A percentile compares a stretch with the other conserved stretches of the same genome.
Evolutionary conservation across 257 asterid species (phyloP).

Genomic region (Datura wrightii): DNA sequence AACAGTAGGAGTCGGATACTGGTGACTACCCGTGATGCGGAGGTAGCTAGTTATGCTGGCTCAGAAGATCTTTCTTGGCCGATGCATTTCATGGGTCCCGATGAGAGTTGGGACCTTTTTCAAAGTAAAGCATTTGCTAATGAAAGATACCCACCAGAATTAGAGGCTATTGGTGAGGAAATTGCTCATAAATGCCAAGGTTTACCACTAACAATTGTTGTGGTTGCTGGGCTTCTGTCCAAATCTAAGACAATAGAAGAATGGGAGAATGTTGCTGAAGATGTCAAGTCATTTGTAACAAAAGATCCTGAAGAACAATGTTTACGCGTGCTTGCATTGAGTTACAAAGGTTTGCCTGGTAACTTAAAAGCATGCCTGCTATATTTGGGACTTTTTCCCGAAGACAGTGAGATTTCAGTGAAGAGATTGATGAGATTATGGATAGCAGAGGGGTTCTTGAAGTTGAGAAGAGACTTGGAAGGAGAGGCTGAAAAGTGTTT

Average conservation of each 20-base stretch:
- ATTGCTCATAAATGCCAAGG: conserved; percentile 32
- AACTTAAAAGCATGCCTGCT: conserved; percentile 32
- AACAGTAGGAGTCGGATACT: conserved; percentile 35
- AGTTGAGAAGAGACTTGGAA: conserved; percentile 12
- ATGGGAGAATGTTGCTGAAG: neutral
- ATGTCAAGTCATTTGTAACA: neutral
- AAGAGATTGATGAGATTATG: neutral
- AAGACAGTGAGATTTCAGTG: neutral
- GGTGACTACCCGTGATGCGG: conserved; percentile 14
- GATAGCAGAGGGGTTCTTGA: conserved; percentile 38
- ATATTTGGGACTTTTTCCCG: neutral
- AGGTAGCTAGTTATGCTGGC: neutral
- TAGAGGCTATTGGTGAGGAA: conserved; percentile 23
- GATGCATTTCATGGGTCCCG: neutral
- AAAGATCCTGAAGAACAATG: conserved; percentile 8
- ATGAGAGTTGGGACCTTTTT: conserved; percentile 30
- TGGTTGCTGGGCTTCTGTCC: conserved; percentile 25
- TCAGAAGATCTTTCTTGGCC: neutral
- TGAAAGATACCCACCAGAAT: neutral
- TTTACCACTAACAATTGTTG: conserved; percentile 28
- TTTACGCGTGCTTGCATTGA: neutral
- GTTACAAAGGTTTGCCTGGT: conserved; percentile 26
- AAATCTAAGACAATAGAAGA: neutral
- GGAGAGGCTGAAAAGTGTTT: conserved; percentile 30
- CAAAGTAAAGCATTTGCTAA: neutral